Evolutionary conservation across 129 eudicot species (phyloP), one percentile per base, ranked within the genome.

Genomic region (Logfia minima): DNA sequence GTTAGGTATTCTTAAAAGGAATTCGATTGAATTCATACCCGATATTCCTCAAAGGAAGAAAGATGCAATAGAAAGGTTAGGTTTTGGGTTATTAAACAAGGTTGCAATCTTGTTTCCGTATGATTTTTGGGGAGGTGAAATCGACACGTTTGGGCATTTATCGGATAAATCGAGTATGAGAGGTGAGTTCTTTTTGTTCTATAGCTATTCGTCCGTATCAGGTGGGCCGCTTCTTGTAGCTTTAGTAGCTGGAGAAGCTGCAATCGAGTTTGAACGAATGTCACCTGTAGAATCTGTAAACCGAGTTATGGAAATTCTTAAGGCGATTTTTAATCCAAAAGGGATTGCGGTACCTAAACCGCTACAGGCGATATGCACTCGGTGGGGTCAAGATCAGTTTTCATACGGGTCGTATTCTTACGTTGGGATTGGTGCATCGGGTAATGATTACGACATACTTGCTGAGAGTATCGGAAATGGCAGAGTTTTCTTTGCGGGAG

Each of bases 191-290:
- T 94, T 94, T 68, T 79, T 94, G 80, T 94, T 94, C 73, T 94
- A 94, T 56, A 94, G 99, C 37, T 94, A 94, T 53, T 87, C 96
- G 22, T 84, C 97, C 4, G 99, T 94, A 39, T 83, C 99, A 18
- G 99, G 99, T 5, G 99, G 99, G 58, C 99, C 99, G 5, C 93
- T 94, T 60, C 96, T 94, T 55, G 85, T 93, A n/a, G 95, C 97
- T 7, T 86, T 93, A 65, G 98, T 93, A 26, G 98, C 98, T 3
- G 98, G 98, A 39, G 98, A 93, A 75, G 98, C 97, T 56, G 98
- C 98, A 24, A 82, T 93, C 0, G 87, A 87, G 70, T 93, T 93
- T 66, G 98, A 93, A 53, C 78, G 82, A 75, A 79, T 69, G 90
- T 89, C 97, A 23, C 96, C 99, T 0, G 80, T 85, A 43, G 97